phyloP scores from a whole-genome alignment of 305 asterid species.

The Salvia sclarea region DNA sequence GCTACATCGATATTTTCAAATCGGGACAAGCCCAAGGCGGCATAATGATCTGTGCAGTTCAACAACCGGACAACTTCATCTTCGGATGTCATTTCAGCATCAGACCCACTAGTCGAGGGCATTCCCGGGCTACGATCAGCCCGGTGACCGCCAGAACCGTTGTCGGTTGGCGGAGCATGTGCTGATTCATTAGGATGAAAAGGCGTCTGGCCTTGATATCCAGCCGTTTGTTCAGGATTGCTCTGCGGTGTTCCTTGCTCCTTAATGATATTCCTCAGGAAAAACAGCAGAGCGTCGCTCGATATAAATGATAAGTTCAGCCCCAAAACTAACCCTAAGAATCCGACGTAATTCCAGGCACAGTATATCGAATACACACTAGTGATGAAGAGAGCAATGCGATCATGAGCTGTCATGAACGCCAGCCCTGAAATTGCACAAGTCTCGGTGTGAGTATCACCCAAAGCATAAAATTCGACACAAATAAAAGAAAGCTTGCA shows the following conservation, averaged over 20 bases:
- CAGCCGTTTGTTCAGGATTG: constrained; percentile 60
- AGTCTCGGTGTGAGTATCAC: constrained; percentile 30
- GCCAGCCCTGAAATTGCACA: constrained; percentile 62
- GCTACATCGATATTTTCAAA: constrained; percentile 68
- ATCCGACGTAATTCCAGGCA: constrained; percentile 80
- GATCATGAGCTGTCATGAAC: constrained; percentile 56
- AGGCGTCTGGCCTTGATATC: constrained; percentile 54
- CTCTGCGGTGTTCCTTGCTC: constrained; percentile 57
- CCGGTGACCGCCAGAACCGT: constrained; percentile 39
- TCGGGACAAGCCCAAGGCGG: constrained; percentile 77
- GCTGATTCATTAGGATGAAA: constrained; percentile 48
- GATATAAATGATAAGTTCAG: constrained; percentile 85
- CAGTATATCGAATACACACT: constrained; percentile 73
- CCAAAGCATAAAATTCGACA: constrained; percentile 1
- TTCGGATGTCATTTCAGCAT: constrained; percentile 73
- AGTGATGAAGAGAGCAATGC: constrained; percentile 64
- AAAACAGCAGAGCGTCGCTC: constrained; percentile 70
- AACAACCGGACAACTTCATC: constrained; percentile 79
- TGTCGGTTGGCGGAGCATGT: constrained; percentile 47
- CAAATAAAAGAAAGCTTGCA: not conserved
- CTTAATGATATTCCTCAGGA: constrained; percentile 60
- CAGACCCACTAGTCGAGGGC: constrained; percentile 86
- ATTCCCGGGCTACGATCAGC: constrained; percentile 62
- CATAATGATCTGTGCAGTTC: constrained; percentile 79
- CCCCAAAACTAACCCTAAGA: constrained; percentile 68